phyloP scores from a whole-genome alignment of 202 grass and related monocot genomes.

The Setaria viridis region DNA sequence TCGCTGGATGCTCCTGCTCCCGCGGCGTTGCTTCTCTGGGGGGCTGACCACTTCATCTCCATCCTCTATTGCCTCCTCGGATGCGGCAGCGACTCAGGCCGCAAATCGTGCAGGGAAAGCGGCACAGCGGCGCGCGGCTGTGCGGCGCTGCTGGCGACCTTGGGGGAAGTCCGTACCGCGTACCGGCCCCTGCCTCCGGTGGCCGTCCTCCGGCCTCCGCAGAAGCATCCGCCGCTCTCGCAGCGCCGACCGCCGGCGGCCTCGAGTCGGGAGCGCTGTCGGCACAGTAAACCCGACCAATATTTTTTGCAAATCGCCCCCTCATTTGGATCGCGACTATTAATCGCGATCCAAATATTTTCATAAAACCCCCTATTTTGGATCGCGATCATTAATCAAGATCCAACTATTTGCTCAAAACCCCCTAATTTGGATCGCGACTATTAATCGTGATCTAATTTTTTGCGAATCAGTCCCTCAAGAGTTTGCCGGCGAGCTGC shows the following conservation, averaged over 20 bases:
- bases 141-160: no score
- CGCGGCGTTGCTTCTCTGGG: background rate
- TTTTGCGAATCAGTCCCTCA: constrained; percentile 14
- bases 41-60: background rate
- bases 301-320: background rate
- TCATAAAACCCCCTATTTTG: background rate
- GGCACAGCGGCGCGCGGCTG: background rate
- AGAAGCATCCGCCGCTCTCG: background rate
- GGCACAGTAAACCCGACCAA: background rate
- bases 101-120: background rate
- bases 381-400: background rate
- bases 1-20: background rate
- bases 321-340: background rate
- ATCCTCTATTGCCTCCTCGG: background rate
- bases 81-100: background rate
- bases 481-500: background rate
- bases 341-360: background rate
- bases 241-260: background rate
- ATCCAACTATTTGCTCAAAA: background rate
- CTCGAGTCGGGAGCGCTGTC: background rate
- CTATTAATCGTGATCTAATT: background rate
- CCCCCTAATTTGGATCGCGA: background rate
- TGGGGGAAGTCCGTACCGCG: no score
- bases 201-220: background rate
- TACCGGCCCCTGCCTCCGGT: background rate